phyloP scores from a whole-genome alignment of 1,284 basidiomycete species.

The Phaffia rhodozyma region DNA sequence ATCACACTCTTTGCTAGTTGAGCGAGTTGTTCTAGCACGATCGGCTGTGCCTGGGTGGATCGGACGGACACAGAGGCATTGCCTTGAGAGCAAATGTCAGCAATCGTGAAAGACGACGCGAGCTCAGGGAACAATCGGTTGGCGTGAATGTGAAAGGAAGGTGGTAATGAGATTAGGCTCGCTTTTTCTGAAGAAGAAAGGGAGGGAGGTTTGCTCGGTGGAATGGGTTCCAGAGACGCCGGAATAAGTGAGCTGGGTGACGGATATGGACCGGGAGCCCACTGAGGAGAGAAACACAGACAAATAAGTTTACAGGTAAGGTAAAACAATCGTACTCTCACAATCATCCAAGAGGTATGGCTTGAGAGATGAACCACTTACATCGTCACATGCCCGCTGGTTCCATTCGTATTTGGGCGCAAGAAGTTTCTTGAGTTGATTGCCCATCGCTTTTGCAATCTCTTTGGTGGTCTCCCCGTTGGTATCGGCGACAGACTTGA shows the following conservation, averaged over 20 bases:
- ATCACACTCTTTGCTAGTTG: not conserved
- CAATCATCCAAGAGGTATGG: not conserved
- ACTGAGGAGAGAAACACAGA: not conserved
- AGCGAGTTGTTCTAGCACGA: constrained; percentile 3
- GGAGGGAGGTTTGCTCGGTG: not conserved
- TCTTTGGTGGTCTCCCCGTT: not conserved
- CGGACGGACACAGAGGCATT: not conserved
- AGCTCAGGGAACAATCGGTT: not conserved
- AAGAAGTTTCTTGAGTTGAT: not conserved
- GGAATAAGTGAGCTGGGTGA: not conserved
- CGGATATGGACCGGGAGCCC: not conserved
- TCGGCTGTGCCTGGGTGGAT: constrained; percentile 2
- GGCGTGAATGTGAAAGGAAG: constrained; percentile 3
- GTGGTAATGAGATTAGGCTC: constrained; percentile 1
- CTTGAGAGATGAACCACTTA: not conserved
- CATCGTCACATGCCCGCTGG: not conserved
- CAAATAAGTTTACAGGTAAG: not conserved
- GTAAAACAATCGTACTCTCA: not conserved
- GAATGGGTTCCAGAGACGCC: not conserved
- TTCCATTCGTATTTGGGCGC: not conserved
- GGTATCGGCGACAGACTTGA: not conserved
- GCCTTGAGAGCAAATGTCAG: too few relatives aligned
- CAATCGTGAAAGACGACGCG: too few relatives aligned
- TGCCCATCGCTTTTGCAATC: constrained; percentile 1
- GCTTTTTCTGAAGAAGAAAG: not conserved